Conservation (phyloP, 1,284 basidiomycete species). For the Neotropicomus parvogracilis region DNA sequence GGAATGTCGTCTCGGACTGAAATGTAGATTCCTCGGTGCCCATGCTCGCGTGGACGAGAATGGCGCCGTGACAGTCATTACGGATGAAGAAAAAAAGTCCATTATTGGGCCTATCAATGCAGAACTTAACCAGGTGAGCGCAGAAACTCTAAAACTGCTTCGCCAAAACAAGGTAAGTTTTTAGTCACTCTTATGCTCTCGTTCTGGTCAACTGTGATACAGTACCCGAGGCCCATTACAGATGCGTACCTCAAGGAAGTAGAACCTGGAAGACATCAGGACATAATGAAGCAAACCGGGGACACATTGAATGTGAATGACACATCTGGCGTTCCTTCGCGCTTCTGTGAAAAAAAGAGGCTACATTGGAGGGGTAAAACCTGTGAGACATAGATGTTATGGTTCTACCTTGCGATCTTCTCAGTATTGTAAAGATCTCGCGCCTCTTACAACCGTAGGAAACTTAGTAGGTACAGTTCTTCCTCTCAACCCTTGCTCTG, state of each 20-base stretch:
- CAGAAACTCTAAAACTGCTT: conserved; percentile 55
- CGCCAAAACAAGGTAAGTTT: conserved; percentile 61
- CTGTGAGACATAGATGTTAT: conserved; percentile 47
- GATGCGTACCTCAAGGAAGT: conserved; percentile 66
- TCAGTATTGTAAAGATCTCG: conserved; percentile 59
- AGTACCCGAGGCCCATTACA: conserved; percentile 69
- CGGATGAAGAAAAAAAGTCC: conserved; percentile 59
- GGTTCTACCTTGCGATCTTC: background rate
- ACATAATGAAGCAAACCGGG: conserved; percentile 34
- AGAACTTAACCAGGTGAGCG: conserved; percentile 74
- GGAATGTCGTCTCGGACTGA: conserved; percentile 82
- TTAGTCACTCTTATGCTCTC: background rate
- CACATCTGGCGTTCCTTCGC: conserved; percentile 63
- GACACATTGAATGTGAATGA: conserved; percentile 40
- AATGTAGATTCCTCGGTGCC: conserved; percentile 86
- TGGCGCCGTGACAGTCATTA: conserved; percentile 41
- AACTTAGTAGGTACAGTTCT: conserved; percentile 63
- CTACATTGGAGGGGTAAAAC: conserved; percentile 86
- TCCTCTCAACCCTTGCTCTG: background rate
- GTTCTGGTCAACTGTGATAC: conserved; percentile 11
- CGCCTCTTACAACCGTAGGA: conserved; percentile 93
- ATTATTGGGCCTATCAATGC: conserved; percentile 47
- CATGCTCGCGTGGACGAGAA: conserved; percentile 51
- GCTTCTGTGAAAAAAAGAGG: conserved; percentile 82
- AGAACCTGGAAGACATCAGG: conserved; percentile 39